Evolutionary conservation across 2,329 filamentous ascomycete species (phyloP).

Genomic region (Madurella mycetomatis): DNA sequence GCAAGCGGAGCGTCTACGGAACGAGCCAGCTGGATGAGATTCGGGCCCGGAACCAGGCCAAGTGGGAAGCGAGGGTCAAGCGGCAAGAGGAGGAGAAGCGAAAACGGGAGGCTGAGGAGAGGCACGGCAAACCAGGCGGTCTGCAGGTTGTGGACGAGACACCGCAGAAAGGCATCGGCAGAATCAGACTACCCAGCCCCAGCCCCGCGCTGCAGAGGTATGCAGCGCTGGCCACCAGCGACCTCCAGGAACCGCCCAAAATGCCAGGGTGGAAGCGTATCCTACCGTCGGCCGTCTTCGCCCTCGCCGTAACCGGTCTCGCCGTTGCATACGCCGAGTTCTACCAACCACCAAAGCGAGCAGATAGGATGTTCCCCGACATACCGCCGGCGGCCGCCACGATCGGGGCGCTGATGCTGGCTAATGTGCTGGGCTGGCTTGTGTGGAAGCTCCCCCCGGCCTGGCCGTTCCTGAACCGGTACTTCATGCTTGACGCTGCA

Average conservation of each 20-base stretch:
- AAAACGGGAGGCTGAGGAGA: constrained; percentile 38
- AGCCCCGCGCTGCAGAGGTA: constrained; percentile 35
- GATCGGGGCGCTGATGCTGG: constrained; percentile 54
- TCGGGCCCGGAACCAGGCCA: constrained; percentile 49
- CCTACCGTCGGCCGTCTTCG: constrained; percentile 49
- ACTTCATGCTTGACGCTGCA: constrained; percentile 61
- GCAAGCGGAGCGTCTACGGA: constrained; percentile 48
- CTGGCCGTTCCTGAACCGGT: constrained; percentile 64
- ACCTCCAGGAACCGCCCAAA: constrained; percentile 48
- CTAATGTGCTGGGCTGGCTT: constrained; percentile 54
- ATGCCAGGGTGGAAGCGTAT: constrained; percentile 51
- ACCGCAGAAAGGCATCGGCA: constrained; percentile 35
- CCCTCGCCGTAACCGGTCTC: constrained; percentile 41
- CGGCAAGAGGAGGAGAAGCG: constrained; percentile 23
- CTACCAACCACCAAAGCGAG: constrained; percentile 47
- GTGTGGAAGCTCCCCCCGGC: constrained; percentile 61
- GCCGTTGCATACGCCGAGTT: constrained; percentile 42
- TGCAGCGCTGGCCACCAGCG: constrained; percentile 44
- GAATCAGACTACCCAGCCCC: constrained; percentile 1
- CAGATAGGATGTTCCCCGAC: constrained; percentile 53
- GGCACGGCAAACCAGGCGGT: constrained; percentile 38
- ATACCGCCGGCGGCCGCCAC: constrained; percentile 61
- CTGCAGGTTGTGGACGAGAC: constrained; percentile 37
- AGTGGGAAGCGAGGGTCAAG: constrained; percentile 41
- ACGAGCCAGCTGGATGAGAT: constrained; percentile 54